Evolutionary conservation across 768 basidiomycete species (phyloP), one percentile per base, ranked within the genome.

Genomic region (Rhodotorula toruloides): DNA sequence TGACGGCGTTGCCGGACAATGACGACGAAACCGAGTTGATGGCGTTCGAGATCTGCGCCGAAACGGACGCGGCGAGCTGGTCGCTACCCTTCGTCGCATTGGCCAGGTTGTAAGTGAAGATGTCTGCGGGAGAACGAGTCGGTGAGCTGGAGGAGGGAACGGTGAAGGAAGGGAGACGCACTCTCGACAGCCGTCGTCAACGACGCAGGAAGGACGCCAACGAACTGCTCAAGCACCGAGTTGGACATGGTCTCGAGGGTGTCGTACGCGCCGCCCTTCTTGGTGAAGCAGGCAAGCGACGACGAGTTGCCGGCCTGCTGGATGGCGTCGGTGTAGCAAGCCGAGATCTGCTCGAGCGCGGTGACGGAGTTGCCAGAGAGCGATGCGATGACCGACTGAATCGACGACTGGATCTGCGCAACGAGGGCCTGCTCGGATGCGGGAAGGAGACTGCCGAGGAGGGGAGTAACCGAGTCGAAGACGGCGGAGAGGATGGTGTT

Each of bases 231-330:
- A 39, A 72, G 60, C 11, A 74, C 73, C 13, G 54, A 43, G 57
- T 68, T 74, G 46, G 63, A 53, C 8, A 68, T 71, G n/a, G 70
- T 70, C 50, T 70, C 54, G 48, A 74, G 68, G 12, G 73, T 72
- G 21, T 56, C 52, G 32, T 55, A 57, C 12, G 73, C 70, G 31
- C 71, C 71, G 25, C 63, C 63, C 3, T 58, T 31, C 37, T 53
- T 58, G 43, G 65, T 67, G 58, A 65, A 67, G 57, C 73, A 74
- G 13, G 68, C 70, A 16, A 74, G 53, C 29, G 63, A 42, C 14
- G 58, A 61, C 1, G 65, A 47, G 63, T 74, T 74, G 56, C 73
- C 71, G 14, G 56, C 47, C 31, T 47, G 44, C 47, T 63, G 63
- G 55, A 74, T 62, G 5, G 73, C 73, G 1, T 64, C 55, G 11